Percentiles rank a stretch among this genome's conserved stretches.
Conservation (phyloP, 1,284 basidiomycete genomes). For the Malassezia brasiliensis region DNA sequence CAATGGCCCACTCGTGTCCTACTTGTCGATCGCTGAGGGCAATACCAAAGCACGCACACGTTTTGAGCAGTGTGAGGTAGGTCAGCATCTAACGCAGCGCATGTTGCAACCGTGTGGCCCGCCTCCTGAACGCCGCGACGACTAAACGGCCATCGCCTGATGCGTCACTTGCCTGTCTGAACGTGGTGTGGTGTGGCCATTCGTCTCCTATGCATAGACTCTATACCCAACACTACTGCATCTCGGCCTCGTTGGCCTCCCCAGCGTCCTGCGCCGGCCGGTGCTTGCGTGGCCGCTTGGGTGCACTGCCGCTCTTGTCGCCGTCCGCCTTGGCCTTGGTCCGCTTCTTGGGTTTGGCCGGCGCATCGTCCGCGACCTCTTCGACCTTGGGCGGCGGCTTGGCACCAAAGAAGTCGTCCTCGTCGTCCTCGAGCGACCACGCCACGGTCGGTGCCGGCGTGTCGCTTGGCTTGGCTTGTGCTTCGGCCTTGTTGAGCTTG, state of each 20-base stretch:
- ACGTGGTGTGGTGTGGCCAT: not conserved
- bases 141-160: too few species aligned
- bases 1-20: slow-evolving; percentile 74
- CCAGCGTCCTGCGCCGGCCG: not conserved
- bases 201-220: not conserved
- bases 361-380: slow-evolving; percentile 24
- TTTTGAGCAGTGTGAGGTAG: slow-evolving; percentile 90
- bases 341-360: slow-evolving; percentile 17
- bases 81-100: slow-evolving; percentile 56
- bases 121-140: slow-evolving; percentile 61
- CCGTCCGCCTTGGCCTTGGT: slow-evolving; percentile 14
- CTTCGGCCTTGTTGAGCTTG: slow-evolving; percentile 28
- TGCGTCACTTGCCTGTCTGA: too few species aligned
- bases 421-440: slow-evolving; percentile 46
- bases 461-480: slow-evolving; percentile 18
- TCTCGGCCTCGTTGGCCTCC: not conserved
- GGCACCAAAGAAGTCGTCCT: slow-evolving; percentile 46
- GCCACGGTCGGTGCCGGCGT: slow-evolving; percentile 17
- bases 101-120: slow-evolving; percentile 98
- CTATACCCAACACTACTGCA: not conserved
- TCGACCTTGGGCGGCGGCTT: slow-evolving; percentile 22
- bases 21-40: slow-evolving; percentile 83
- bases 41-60: slow-evolving; percentile 77
- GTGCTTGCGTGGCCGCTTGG: slow-evolving; percentile 12
- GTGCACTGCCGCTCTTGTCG: not conserved